Base-by-base conservation (phyloP, 1,139 yeast genomes). In the Nakaseomyces uthaithaninus region DNA sequence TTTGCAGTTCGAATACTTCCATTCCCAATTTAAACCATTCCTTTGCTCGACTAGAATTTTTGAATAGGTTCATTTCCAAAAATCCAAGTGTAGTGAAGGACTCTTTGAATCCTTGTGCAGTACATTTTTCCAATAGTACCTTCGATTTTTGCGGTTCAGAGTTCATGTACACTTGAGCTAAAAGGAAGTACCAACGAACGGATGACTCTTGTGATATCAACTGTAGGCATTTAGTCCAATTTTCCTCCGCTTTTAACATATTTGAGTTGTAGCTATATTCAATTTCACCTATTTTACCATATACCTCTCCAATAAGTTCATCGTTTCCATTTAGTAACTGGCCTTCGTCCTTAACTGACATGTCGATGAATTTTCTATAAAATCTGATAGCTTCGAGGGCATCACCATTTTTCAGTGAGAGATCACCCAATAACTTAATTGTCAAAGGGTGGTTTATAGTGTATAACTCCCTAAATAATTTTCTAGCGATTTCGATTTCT, bases 21-120 rank as follows among this genome's bases (percentile, higher is more conserved):
- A 75, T 69, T 0, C 95, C 97, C 36, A 87, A 63, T 50, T 74
- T 74, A 63, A 87, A 86, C 96, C 96, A 89, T 54, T 85, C 86
- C 30, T 69, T 64, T 0, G 94, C 85, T 49, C 75, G 75, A 3
- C 46, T 42, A 15, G 58, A 53, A 50, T 77, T 67, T n/a, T 67
- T 63, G 55, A 79, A 82, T 42, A 80, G 74, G 49, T 77, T 77
- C 65, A 86, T 62, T 50, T 86, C 91, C 47, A 86, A 60, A 56
- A 80, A 82, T 1, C 96, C 97, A 38, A 87, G 63, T 19, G 80
- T 74, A 14, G 79, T 74, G 54, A 86, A 83, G 6, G 89, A 72
- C 50, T 87, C 94, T 48, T 69, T 72, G 37, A 86, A 74, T 0
- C 95, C 95, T 48, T 74, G 75, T 4, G 77, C 63, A 0, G 95